Base-by-base conservation (phyloP, 106 monocot species). In the Platanthera guangdongensis region DNA sequence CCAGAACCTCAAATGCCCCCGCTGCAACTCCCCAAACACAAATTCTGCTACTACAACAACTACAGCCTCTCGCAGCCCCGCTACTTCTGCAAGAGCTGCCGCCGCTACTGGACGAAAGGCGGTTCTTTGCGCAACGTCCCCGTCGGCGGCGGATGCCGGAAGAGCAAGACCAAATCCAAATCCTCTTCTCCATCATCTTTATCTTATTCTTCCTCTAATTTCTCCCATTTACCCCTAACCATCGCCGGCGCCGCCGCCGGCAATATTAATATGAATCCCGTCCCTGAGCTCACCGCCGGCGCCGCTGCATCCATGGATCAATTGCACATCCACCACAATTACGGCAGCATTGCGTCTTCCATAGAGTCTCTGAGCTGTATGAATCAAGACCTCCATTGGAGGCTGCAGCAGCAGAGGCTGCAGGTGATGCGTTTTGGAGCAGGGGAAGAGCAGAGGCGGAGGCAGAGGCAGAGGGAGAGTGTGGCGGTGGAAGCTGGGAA, bases 31-130 rank as follows among this genome's bases (percentile, higher is more conserved):
- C 4, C 39, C 83, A 25, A 90, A 90, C 84, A 90, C 90, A 90
- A 90, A 65, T 90, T 90, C 82, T 90, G 86, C 78, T 90, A 90
- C 78, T 90, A 87, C 78, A 90, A 90, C 84, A 90, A 90, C 87
- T 87, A 87, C 80, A 81, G 81, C 78, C 83, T 87, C 54, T 48
- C 83, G 14, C 86, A 87, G 81, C 86, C 86, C 0, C 74, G 86
- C 30, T 81, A 87, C 78, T 87, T 81, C 83, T 87, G 86, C 78
- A 87, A 87, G 64, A 83, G 83, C 69, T 86, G 86, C 75, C 80
- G 86, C 32, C 72, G 86, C 22, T 86, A 86, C 75, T 86, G 86
- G 86, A 83, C 83, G 51, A 86, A 81, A 30, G 86, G 86, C 68
- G 86, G 86, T 1, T 39, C 39, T 3, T 3, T 39, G 39, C 39